Conservation (phyloP, 164 flowering plant genomes). For the Stephania cephalantha region DNA sequence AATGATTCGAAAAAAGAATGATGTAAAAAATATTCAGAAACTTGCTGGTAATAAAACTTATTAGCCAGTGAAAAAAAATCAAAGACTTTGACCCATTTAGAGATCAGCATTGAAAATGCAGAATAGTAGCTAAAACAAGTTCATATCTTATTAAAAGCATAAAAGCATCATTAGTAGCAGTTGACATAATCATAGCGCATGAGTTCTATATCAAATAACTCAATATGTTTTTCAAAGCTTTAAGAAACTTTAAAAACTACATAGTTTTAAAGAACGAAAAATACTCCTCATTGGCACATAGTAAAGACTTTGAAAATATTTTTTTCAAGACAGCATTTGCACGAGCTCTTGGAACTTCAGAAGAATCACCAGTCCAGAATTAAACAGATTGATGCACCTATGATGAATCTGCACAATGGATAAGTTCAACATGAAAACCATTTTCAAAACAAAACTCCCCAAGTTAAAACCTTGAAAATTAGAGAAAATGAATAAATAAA, state of each 20-base stretch:
- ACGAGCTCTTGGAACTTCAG: slow-evolving; percentile 54
- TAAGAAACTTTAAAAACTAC: slow-evolving; percentile 25
- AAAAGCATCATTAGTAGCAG: background rate
- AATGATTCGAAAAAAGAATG: background rate
- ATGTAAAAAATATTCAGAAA: too few species aligned
- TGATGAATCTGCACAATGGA: slow-evolving; percentile 46
- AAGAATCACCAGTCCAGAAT: slow-evolving; percentile 49
- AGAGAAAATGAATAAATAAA: slow-evolving; percentile 1
- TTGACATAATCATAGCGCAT: background rate
- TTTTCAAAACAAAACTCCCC: slow-evolving; percentile 17
- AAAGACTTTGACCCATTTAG: background rate
- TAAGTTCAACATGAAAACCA: slow-evolving; percentile 25
- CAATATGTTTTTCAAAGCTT: slow-evolving; percentile 11
- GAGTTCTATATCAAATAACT: slow-evolving; percentile 6
- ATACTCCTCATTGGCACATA: slow-evolving; percentile 11
- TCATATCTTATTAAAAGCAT: background rate
- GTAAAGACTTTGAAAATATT: background rate
- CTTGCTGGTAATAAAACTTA: background rate
- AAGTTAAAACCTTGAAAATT: slow-evolving; percentile 10
- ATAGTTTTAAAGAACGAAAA: slow-evolving; percentile 7
- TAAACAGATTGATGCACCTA: slow-evolving; percentile 39
- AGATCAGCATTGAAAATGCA: background rate
- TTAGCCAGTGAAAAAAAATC: background rate
- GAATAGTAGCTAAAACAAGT: background rate
- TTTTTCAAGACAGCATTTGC: slow-evolving; percentile 28